phyloP scores from a whole-genome alignment of 495 filamentous ascomycete genomes.

The Chaetomidium leptoderma region DNA sequence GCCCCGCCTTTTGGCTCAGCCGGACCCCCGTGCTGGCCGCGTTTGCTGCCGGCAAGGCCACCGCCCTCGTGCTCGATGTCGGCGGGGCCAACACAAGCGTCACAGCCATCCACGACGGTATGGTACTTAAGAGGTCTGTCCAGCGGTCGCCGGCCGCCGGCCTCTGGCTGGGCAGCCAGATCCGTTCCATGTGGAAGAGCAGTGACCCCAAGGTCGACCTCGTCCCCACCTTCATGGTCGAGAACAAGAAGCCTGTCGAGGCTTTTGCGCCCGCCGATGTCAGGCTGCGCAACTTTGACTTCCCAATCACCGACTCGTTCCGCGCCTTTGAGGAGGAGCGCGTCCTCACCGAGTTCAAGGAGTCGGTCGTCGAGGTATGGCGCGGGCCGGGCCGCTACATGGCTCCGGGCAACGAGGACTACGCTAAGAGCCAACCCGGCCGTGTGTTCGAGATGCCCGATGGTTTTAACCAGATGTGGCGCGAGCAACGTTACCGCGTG shows the following conservation, averaged over 20 bases:
- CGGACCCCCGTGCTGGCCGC: constrained; percentile 53
- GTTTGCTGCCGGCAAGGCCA: constrained; percentile 88
- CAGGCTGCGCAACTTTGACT: constrained; percentile 54
- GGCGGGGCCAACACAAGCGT: constrained; percentile 88
- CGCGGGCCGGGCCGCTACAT: constrained; percentile 68
- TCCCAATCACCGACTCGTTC: constrained; percentile 66
- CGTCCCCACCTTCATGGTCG: constrained; percentile 80
- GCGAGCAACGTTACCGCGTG: constrained; percentile 75
- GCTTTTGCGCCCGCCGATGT: constrained; percentile 68
- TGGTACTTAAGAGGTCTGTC: constrained; percentile 85
- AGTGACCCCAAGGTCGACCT: constrained; percentile 74
- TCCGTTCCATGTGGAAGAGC: constrained; percentile 72
- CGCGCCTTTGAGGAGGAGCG: constrained; percentile 84
- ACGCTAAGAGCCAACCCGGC: constrained; percentile 58
- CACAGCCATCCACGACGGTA: constrained; percentile 87
- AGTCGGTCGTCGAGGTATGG: constrained; percentile 93
- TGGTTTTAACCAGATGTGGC: constrained; percentile 87
- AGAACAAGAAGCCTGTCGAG: constrained; percentile 82
- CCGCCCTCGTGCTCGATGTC: constrained; percentile 85
- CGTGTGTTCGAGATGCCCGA: constrained; percentile 96
- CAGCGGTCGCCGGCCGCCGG: constrained; percentile 80
- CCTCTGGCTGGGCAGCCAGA: constrained; percentile 81
- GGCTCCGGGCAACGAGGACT: constrained; percentile 61
- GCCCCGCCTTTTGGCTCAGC: constrained; percentile 87
- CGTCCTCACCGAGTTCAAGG: constrained; percentile 91